Evolutionary conservation across 2,329 filamentous ascomycete genomes (phyloP).

Genomic region (Esteya vermicola): DNA sequence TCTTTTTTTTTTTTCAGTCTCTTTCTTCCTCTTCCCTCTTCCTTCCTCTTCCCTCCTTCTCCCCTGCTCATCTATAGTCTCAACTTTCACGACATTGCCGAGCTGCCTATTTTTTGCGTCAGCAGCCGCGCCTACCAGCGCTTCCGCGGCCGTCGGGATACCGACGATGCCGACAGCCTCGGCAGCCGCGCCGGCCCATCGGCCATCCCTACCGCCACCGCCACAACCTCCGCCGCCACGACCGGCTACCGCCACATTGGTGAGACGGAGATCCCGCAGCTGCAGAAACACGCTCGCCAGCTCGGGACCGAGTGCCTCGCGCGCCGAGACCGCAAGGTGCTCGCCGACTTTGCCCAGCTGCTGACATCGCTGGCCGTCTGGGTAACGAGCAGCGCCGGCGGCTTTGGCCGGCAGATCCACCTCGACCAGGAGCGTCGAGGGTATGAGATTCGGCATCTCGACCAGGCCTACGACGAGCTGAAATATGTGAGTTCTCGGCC

Average conservation of each 20-base stretch:
- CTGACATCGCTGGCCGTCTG: slow-evolving; percentile 4
- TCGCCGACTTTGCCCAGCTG: slow-evolving; percentile 27
- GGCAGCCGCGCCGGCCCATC: background rate
- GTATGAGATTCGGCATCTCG: slow-evolving; percentile 4
- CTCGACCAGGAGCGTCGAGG: slow-evolving; percentile 1
- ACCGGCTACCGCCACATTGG: slow-evolving; percentile 33
- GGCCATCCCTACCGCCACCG: too few species aligned
- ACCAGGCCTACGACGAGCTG: slow-evolving; percentile 2
- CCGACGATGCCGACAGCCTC: slow-evolving; percentile 23
- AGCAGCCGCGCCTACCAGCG: slow-evolving; percentile 49
- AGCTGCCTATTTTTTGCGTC: slow-evolving; percentile 52
- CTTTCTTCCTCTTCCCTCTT: too few species aligned
- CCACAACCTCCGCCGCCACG: slow-evolving; percentile 17
- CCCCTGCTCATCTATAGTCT: slow-evolving; percentile 18
- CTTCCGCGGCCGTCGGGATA: slow-evolving; percentile 36
- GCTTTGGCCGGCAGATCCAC: slow-evolving; percentile 2
- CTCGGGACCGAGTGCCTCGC: slow-evolving; percentile 28
- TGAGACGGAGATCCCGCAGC: slow-evolving; percentile 44
- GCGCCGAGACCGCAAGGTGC: slow-evolving; percentile 26
- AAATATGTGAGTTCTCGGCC: background rate
- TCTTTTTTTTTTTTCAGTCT: background rate
- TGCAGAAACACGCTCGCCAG: slow-evolving; percentile 43
- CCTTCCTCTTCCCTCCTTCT: background rate
- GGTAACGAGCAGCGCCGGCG: slow-evolving; percentile 1
- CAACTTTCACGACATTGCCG: slow-evolving; percentile 35